Evolutionary conservation across 148 eudicot species (phyloP).

Genomic region (Chenopodium formosanum): DNA sequence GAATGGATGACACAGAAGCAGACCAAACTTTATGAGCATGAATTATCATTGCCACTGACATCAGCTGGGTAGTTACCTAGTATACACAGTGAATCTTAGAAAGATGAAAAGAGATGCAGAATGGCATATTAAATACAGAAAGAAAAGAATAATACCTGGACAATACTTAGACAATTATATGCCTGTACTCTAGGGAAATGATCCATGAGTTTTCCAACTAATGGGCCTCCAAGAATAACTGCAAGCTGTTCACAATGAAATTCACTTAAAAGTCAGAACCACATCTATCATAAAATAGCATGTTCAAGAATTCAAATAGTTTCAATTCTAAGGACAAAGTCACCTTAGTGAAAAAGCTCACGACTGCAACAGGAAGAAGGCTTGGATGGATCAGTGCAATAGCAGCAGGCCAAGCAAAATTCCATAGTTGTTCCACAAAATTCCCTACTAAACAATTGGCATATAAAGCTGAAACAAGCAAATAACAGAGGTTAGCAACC

Average conservation of each 20-base stretch:
- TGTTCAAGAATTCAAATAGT: slow-evolving; percentile 6
- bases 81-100: slow-evolving; percentile 27
- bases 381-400: slow-evolving; percentile 92
- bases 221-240: slow-evolving; percentile 77
- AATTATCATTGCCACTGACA: slow-evolving; percentile 83
- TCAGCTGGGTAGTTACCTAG: slow-evolving; percentile 83
- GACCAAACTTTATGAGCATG: slow-evolving; percentile 54
- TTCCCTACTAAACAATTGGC: slow-evolving; percentile 85
- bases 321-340: slow-evolving; percentile 4
- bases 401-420: slow-evolving; percentile 91
- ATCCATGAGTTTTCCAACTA: slow-evolving; percentile 90
- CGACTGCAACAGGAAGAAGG: slow-evolving; percentile 90
- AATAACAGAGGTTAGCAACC: background rate
- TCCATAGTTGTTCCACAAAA: slow-evolving; percentile 96
- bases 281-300: background rate
- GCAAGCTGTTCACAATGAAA: slow-evolving; percentile 54
- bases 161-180: slow-evolving; percentile 57
- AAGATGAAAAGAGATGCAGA: slow-evolving; percentile 11
- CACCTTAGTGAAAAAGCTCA: slow-evolving; percentile 85
- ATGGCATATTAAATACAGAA: background rate
- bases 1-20: slow-evolving; percentile 42
- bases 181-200: slow-evolving; percentile 77
- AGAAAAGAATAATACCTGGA: slow-evolving; percentile 51
- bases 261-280: slow-evolving; percentile 17
- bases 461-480: slow-evolving; percentile 63